phyloP scores from a whole-genome alignment of 2,329 filamentous ascomycete genomes.

The Colletotrichum incanum region DNA sequence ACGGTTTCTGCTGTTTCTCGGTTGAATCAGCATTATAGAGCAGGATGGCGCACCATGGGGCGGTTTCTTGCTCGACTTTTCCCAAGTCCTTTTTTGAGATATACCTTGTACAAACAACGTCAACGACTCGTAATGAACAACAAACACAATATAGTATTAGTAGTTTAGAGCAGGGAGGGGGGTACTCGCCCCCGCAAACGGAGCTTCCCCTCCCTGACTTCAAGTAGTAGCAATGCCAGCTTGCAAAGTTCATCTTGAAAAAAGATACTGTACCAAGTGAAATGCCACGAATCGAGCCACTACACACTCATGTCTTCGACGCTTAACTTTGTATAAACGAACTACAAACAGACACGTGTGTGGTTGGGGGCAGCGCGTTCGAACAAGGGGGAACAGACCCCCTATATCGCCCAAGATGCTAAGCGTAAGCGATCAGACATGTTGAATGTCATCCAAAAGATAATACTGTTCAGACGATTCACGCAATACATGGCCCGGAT shows the following conservation, averaged over 20 bases:
- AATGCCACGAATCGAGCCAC: no score
- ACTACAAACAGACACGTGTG: background rate
- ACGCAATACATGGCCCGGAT: background rate
- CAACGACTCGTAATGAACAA: conserved; percentile 37
- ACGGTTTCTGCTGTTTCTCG: background rate
- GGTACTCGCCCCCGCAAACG: background rate
- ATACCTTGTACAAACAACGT: conserved; percentile 34
- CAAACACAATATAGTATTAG: conserved; percentile 18
- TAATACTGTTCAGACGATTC: background rate
- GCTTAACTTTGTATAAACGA: background rate
- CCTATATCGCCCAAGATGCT: no score
- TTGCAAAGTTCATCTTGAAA: conserved; percentile 29
- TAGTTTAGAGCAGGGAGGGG: conserved; percentile 6
- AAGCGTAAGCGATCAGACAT: background rate
- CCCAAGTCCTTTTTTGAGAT: background rate
- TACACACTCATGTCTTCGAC: background rate
- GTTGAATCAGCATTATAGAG: conserved; percentile 1
- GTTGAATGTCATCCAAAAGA: background rate
- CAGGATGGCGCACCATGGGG: conserved; percentile 13
- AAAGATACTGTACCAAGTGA: background rate
- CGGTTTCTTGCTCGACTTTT: background rate
- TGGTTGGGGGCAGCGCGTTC: background rate
- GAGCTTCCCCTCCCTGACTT: background rate
- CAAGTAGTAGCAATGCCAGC: conserved; percentile 32
- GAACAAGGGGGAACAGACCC: background rate